phyloP scores from a whole-genome alignment of 148 eudicot species.

The Rhododendron williamsianum region DNA sequence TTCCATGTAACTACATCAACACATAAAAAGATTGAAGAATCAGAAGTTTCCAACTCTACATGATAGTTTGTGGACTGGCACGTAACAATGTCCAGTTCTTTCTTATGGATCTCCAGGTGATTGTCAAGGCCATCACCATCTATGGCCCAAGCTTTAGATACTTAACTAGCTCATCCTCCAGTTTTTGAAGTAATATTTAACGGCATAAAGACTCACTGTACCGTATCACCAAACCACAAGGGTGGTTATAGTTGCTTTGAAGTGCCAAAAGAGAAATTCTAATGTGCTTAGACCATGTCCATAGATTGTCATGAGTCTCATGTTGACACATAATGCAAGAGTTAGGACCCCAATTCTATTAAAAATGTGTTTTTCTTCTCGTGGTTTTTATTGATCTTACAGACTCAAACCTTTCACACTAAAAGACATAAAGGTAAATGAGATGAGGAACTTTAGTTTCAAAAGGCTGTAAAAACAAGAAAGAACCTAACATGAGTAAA shows the following conservation, averaged over 20 bases:
- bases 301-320: neutral
- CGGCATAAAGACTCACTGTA: neutral
- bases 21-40: neutral
- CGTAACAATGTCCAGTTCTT: neutral
- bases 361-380: too few species aligned
- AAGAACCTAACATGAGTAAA: neutral
- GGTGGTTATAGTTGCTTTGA: neutral
- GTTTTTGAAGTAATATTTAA: neutral
- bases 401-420: neutral
- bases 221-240: neutral
- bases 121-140: neutral
- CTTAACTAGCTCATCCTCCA: neutral
- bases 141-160: conserved; percentile 4
- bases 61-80: neutral
- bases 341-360: neutral
- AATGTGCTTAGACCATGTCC: neutral
- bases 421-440: neutral
- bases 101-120: neutral
- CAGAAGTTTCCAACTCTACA: neutral
- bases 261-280: neutral
- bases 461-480: neutral
- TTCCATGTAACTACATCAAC: neutral
- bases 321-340: neutral
- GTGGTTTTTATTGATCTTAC: neutral
- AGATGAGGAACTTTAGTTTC: neutral